Base-by-base conservation (phyloP, 441 rosid species). In the Rhodomyrtus psidioides region DNA sequence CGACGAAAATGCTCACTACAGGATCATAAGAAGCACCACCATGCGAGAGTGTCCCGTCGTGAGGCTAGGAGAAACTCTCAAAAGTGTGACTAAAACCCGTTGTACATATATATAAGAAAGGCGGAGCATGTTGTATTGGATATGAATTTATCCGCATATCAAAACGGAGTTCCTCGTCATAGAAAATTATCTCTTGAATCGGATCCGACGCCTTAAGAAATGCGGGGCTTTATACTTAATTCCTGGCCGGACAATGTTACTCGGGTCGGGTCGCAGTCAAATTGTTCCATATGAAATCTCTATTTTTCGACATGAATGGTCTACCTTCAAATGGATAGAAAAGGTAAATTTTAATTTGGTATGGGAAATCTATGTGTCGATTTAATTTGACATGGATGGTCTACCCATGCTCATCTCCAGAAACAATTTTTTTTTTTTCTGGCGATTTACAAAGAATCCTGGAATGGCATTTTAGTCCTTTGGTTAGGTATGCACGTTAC, bases 41-140 rank as follows among this genome's bases (percentile, higher is more conserved):
- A 8, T 59, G 21, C 21, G 0, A 59, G n/a, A n/a, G 39, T 27
- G 14, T 59, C 70, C 0, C 16, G 19, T 30, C 21, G 0, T 27
- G 15, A 34, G 12, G 39, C 21, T 59, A 27, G 70, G 28, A 27
- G 39, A 59, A 27, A 27, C 39, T 28, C 39, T 59, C 70, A 7
- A 27, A 59, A 19, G 15, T 6, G 70, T 59, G 39, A 59, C 27
- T 2, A 27, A 59, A 59, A 27, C 34, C 70, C 12, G 19, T n/a
- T n/a, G n/a, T 34, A n/a, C 4, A 34, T 34, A 34, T 34, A 34
- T 34, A n/a, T 59, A 59, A 27, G 70, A 59, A 59, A 59, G 70
- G 70, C 9, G 9, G 34, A 6, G 34, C 65, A 58, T 58, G 34
- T 58, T 14, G 13, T 13, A n/a, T 4, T 0, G 65, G 65, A 28